Evolutionary conservation across 2,329 filamentous ascomycete species (phyloP), one percentile per base, ranked within the genome.

Genomic region (Venturia pyrina): DNA sequence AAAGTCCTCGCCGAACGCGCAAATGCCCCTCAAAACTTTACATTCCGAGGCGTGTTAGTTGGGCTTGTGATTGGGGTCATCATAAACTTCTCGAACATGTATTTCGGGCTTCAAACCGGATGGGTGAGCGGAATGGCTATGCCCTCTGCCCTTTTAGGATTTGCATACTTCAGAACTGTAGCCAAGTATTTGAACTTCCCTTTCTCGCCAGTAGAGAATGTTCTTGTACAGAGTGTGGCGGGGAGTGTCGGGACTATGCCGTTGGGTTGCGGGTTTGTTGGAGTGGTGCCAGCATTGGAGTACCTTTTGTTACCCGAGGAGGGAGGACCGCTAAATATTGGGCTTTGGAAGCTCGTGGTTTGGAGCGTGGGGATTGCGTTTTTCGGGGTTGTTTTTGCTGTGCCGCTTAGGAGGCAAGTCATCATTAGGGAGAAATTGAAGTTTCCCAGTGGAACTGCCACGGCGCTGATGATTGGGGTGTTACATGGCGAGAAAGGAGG

Each of bases 211-310:
- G 89, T 98, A 13, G 93, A 99, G 78, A 99, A 99, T 75, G 95
- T 99, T 4, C 82, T 99, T 28, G 90, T 99, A 13, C 95, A 99
- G 78, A 96, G 91, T 0, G 95, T 99, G 5, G 93, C 95, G 1
- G 93, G 95, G 13, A 90, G 90, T 19, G 96, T 98, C 76, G 95
- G 93, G 0, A 96, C 96, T 5, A 98, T 98, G 91, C 95, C 95
- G 0, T 79, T 99, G 13, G 93, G 93, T 0, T 96, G 93, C 71
- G 95, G 95, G 1, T 96, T 98, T 73, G 93, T 98, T 21, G 93
- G 93, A 5, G 93, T 98, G 10, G 88, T 98, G 68, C 95, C 95
- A 0, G 93, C 93, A 0, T 83, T 99, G 80, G 91, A 96, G 72
- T 97, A 90, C 70, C 79, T 99, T 62, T 77, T 99, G 63, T 87